Conservation (phyloP, 306 rosid species). For the Pyrus communis region DNA sequence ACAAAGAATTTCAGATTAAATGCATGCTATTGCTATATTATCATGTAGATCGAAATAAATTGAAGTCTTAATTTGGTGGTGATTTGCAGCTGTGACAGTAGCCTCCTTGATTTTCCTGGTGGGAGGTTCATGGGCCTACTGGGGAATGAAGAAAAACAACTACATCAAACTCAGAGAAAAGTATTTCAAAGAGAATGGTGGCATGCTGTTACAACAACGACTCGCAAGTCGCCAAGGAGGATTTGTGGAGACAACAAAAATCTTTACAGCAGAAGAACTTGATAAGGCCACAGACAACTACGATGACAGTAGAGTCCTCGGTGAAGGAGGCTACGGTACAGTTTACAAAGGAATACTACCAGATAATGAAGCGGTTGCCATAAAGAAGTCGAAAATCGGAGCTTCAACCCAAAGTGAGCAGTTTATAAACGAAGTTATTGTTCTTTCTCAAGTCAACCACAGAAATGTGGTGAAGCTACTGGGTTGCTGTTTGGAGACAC, state of each 20-base stretch:
- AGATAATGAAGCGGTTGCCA: conserved; percentile 3
- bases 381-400: conserved; percentile 17
- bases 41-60: neutral
- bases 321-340: conserved; percentile 15
- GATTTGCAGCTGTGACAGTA: conserved; percentile 5
- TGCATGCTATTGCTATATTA: neutral
- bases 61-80: too few relatives aligned
- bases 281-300: conserved; percentile 1
- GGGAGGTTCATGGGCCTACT: neutral
- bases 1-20: too few relatives aligned
- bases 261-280: conserved; percentile 5
- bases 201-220: neutral
- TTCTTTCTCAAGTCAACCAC: conserved; percentile 26
- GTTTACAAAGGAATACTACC: conserved; percentile 7
- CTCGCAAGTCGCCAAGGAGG: neutral
- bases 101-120: neutral
- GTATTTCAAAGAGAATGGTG: conserved; percentile 19
- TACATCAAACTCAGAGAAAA: conserved; percentile 4
- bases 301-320: neutral
- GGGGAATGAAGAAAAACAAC: conserved; percentile 14
- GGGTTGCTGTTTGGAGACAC: conserved; percentile 24
- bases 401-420: conserved; percentile 3
- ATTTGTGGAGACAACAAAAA: neutral
- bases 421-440: conserved; percentile 21
- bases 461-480: conserved; percentile 20